These are phyloP conservation scores for Talaromyces albobiverticillius DNA, from an alignment of 2,329 filamentous ascomycete species.

Conservation along the genomic window DNA sequence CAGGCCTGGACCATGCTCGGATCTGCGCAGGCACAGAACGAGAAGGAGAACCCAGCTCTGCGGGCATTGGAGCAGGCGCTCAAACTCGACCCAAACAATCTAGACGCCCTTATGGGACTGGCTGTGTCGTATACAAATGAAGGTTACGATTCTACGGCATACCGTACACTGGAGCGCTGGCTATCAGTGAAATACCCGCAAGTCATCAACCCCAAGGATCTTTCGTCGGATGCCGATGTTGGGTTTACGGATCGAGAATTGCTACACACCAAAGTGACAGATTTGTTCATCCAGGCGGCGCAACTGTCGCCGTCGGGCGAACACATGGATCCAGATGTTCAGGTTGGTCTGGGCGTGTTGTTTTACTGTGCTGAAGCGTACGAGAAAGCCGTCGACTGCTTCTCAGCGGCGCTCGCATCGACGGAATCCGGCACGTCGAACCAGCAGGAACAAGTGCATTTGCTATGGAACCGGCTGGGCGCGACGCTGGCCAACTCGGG, in stretches of 20 bases:
- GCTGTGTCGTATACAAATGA: slow-evolving; percentile 98
- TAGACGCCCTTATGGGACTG: slow-evolving; percentile 88
- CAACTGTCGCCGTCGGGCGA: slow-evolving; percentile 88
- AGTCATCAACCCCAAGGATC: slow-evolving; percentile 68
- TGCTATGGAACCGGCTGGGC: slow-evolving; percentile 95
- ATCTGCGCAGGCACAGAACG: slow-evolving; percentile 92
- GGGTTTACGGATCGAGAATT: slow-evolving; percentile 91
- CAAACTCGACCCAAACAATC: slow-evolving; percentile 81
- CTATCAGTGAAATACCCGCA: slow-evolving; percentile 90
- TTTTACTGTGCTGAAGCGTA: slow-evolving; percentile 99
- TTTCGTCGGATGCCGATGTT: slow-evolving; percentile 75
- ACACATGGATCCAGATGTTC: slow-evolving; percentile 97
- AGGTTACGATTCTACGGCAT: slow-evolving; percentile 95
- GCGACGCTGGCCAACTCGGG: slow-evolving; percentile 95
- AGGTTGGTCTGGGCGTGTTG: slow-evolving; percentile 91
- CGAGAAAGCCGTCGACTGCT: slow-evolving; percentile 98
- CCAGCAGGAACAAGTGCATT: slow-evolving; percentile 79
- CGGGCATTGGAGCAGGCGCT: slow-evolving; percentile 88
- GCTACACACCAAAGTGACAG: slow-evolving; percentile 85
- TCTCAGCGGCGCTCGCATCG: slow-evolving; percentile 82
- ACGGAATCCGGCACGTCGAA: slow-evolving; percentile 82
- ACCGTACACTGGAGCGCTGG: slow-evolving; percentile 95
- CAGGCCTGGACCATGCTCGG: slow-evolving; percentile 94
- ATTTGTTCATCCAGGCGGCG: slow-evolving; percentile 86
- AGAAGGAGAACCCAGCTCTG: slow-evolving; percentile 95